Conservation (phyloP, 495 filamentous ascomycete genomes). For the Durotheca rogersii region DNA sequence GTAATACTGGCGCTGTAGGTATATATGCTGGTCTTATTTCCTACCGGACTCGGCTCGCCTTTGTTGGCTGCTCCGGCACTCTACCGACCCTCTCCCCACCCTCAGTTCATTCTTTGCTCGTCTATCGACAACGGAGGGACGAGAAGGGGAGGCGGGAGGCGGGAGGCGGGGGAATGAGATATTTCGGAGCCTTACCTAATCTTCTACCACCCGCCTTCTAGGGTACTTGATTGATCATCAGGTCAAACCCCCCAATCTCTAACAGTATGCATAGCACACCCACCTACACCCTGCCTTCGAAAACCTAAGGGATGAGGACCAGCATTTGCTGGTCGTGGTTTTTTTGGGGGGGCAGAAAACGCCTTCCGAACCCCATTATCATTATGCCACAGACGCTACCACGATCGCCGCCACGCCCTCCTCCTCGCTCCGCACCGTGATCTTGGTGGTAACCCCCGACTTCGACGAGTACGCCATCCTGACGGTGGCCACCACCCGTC, state of each 20-base stretch:
- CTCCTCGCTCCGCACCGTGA: slow-evolving; percentile 87
- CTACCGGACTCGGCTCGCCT: too few species aligned
- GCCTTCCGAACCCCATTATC: slow-evolving; percentile 33
- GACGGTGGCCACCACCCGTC: slow-evolving; percentile 81
- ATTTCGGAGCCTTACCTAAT: too few species aligned
- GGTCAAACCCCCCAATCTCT: slow-evolving; percentile 11
- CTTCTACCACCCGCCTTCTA: too few species aligned
- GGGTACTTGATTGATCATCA: background rate
- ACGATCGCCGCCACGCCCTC: slow-evolving; percentile 84
- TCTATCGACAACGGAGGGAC: too few species aligned
- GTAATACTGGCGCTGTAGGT: too few species aligned
- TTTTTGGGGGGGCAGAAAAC: slow-evolving; percentile 37
- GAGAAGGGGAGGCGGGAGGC: too few species aligned
- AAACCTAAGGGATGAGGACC: slow-evolving; percentile 25
- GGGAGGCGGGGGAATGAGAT: too few species aligned
- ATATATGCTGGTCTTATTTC: too few species aligned
- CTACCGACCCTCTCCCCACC: too few species aligned
- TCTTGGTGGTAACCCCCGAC: slow-evolving; percentile 91
- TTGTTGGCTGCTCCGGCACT: too few species aligned
- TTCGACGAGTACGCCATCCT: slow-evolving; percentile 93
- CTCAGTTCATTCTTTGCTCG: too few species aligned
- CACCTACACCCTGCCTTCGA: too few species aligned
- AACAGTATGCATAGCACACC: slow-evolving; percentile 28
- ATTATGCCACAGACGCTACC: slow-evolving; percentile 79
- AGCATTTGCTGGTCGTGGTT: slow-evolving; percentile 32